Evolutionary conservation across 2,329 filamentous ascomycete species (phyloP).

Genomic region (Cladorrhinum sp.): DNA sequence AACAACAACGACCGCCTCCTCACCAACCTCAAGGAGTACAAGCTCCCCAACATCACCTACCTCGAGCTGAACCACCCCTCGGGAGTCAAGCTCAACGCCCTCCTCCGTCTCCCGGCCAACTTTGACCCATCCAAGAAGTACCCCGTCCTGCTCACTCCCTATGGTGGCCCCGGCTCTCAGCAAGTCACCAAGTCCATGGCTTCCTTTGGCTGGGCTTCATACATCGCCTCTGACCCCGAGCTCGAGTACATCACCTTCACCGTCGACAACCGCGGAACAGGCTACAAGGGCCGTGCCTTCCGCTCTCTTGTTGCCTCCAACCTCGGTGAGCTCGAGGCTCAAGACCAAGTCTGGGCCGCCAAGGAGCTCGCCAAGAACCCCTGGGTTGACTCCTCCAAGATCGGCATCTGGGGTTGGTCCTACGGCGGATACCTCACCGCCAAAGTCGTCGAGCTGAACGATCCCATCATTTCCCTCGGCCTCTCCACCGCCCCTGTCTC

Average conservation of each 20-base stretch:
- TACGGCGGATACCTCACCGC: constrained; percentile 65
- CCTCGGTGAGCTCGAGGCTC: constrained; percentile 60
- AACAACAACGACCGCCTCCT: constrained; percentile 58
- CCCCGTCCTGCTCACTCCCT: constrained; percentile 64
- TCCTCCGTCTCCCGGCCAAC: constrained; percentile 62
- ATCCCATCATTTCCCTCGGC: constrained; percentile 59
- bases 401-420: constrained; percentile 68
- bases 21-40: constrained; percentile 55
- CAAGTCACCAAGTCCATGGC: constrained; percentile 56
- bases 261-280: constrained; percentile 67
- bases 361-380: constrained; percentile 47
- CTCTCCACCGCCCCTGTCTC: constrained; percentile 63
- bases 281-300: constrained; percentile 61
- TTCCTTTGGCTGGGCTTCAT: constrained; percentile 56
- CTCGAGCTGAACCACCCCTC: constrained; percentile 60
- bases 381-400: constrained; percentile 56
- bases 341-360: constrained; percentile 67
- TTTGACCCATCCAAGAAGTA: constrained; percentile 63
- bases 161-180: constrained; percentile 65
- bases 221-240: constrained; percentile 65
- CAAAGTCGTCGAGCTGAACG: constrained; percentile 63
- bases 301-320: constrained; percentile 55
- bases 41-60: constrained; percentile 62
- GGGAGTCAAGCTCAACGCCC: constrained; percentile 60
- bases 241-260: constrained; percentile 66